Conservation (phyloP, 495 filamentous ascomycete species). For the Bacidia rubella region DNA sequence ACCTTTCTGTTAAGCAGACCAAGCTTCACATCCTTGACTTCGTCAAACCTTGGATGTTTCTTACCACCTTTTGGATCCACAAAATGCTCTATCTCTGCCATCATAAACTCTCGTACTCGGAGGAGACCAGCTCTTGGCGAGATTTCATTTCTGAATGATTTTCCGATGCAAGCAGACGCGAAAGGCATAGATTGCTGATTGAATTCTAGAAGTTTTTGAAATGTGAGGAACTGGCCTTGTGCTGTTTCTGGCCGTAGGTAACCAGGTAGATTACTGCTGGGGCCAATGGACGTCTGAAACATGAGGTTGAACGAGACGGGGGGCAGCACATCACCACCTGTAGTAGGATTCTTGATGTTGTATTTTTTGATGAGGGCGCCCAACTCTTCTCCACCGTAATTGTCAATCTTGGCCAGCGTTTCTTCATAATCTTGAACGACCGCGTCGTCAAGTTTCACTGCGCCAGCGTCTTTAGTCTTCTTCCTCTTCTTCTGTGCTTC, state of each 20-base stretch:
- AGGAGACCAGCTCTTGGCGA: slow-evolving; percentile 54
- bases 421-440: slow-evolving; percentile 55
- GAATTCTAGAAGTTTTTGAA: slow-evolving; percentile 57
- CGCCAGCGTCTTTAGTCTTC: slow-evolving; percentile 43
- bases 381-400: slow-evolving; percentile 52
- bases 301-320: slow-evolving; percentile 62
- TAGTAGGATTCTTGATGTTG: slow-evolving; percentile 50
- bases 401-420: slow-evolving; percentile 58
- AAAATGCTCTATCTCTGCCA: slow-evolving; percentile 66
- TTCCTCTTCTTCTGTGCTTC: slow-evolving; percentile 55
- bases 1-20: slow-evolving; percentile 55
- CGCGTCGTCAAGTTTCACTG: slow-evolving; percentile 49
- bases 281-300: slow-evolving; percentile 60
- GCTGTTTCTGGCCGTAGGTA: slow-evolving; percentile 57
- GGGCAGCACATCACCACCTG: slow-evolving; percentile 44
- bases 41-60: slow-evolving; percentile 51
- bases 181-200: slow-evolving; percentile 60
- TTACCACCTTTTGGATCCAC: slow-evolving; percentile 60
- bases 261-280: slow-evolving; percentile 47
- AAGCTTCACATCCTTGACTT: slow-evolving; percentile 49
- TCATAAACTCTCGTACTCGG: slow-evolving; percentile 57
- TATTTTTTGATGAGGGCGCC: slow-evolving; percentile 49
- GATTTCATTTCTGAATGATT: slow-evolving; percentile 65
- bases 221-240: slow-evolving; percentile 55
- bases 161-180: slow-evolving; percentile 61